Evolutionary conservation across 2,329 filamentous ascomycete species (phyloP).

Genomic region (Penicillium sumatraense): DNA sequence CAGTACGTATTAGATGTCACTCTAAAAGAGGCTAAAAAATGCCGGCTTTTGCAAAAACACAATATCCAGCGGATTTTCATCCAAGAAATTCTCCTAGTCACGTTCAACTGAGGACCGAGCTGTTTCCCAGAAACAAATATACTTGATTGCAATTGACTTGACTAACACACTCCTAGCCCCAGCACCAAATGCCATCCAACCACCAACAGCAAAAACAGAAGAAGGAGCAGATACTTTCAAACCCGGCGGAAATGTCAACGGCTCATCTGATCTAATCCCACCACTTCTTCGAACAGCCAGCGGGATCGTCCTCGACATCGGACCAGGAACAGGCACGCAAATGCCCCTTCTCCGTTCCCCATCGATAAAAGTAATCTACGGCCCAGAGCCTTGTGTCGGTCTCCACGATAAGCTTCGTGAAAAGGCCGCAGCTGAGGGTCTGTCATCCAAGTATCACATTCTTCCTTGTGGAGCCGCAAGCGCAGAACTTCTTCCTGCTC

Average conservation of each 20-base stretch:
- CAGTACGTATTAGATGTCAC: conserved; percentile 35
- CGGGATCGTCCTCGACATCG: conserved; percentile 54
- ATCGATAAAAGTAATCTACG: conserved; percentile 55
- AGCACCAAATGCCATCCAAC: conserved; percentile 12
- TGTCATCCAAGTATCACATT: conserved; percentile 55
- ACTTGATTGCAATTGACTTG: no score
- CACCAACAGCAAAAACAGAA: conserved; percentile 5
- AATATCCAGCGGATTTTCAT: no score
- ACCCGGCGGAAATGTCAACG: conserved; percentile 17
- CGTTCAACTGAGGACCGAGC: no score
- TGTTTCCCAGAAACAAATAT: no score
- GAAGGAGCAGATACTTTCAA: conserved; percentile 1
- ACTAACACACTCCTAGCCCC: background rate
- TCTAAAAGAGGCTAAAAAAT: no score
- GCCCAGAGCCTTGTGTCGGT: conserved; percentile 56
- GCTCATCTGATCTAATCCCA: conserved; percentile 46
- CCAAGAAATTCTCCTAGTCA: background rate
- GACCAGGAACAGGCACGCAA: conserved; percentile 59
- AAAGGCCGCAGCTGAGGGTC: conserved; percentile 46
- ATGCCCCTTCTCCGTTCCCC: conserved; percentile 50
- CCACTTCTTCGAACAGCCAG: conserved; percentile 44
- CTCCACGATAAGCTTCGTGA: conserved; percentile 52
- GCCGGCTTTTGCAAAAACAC: no score
- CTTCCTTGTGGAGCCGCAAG: conserved; percentile 54
- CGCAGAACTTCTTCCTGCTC: conserved; percentile 47